Evolutionary conservation across 345 rosid species (phyloP).

Genomic region (Lepidium sativum): DNA sequence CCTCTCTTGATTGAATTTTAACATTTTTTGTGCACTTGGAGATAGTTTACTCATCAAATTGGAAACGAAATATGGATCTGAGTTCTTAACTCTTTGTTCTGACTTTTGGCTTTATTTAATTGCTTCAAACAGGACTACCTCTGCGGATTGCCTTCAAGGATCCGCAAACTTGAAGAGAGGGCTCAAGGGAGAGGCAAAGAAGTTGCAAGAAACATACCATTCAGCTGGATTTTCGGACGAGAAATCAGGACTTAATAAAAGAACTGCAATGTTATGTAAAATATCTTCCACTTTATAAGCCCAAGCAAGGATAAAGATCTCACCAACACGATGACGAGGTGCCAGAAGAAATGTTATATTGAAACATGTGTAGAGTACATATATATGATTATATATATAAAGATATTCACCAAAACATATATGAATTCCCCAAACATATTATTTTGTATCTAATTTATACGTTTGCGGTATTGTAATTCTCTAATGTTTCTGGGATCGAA

Average conservation of each 20-base stretch:
- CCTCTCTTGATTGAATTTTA: background rate
- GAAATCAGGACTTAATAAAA: constrained; percentile 27
- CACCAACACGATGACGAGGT: background rate
- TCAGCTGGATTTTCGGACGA: constrained; percentile 46
- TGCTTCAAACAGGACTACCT: constrained; percentile 31
- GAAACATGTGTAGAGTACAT: constrained; percentile 1
- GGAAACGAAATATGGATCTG: background rate
- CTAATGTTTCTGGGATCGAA: background rate
- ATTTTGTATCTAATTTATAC: background rate
- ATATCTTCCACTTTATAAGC: background rate
- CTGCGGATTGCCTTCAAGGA: constrained; percentile 33
- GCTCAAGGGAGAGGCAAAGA: constrained; percentile 36
- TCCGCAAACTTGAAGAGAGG: constrained; percentile 46
- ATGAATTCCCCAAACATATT: too few relatives aligned
- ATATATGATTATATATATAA: too few relatives aligned
- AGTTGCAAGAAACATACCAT: constrained; percentile 28
- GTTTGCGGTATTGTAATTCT: background rate
- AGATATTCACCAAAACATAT: too few relatives aligned
- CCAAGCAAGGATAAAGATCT: background rate
- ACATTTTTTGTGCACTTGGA: background rate
- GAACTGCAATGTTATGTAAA: background rate
- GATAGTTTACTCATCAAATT: background rate
- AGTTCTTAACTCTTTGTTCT: background rate
- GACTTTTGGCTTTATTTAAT: background rate
- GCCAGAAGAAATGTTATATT: background rate